Evolutionary conservation across 768 basidiomycete genomes (phyloP).

Genomic region (Hypsizygus marmoreus): DNA sequence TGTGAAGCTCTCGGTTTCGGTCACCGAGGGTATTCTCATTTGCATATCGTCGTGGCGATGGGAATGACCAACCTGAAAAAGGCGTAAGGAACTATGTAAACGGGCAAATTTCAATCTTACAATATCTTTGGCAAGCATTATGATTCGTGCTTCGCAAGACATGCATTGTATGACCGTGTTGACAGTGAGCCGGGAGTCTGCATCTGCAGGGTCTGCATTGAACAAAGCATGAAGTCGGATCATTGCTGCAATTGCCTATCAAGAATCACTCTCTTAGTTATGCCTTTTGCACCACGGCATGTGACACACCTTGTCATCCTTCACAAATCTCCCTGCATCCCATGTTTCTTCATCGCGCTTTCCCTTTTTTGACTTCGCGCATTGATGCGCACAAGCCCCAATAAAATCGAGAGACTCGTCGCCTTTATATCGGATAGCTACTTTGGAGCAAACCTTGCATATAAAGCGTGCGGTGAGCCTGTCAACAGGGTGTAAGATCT

Average conservation of each 20-base stretch:
- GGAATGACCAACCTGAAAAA: slow-evolving; percentile 58
- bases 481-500: slow-evolving; percentile 54
- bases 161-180: slow-evolving; percentile 44
- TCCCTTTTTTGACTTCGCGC: slow-evolving; percentile 36
- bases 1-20: slow-evolving; percentile 19
- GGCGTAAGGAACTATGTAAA: background rate
- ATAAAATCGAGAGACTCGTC: slow-evolving; percentile 56
- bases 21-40: slow-evolving; percentile 32
- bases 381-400: slow-evolving; percentile 62
- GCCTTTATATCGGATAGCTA: slow-evolving; percentile 32
- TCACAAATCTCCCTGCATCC: slow-evolving; percentile 54
- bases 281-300: background rate
- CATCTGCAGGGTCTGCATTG: slow-evolving; percentile 26
- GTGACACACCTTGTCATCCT: slow-evolving; percentile 53
- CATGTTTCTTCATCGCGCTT: slow-evolving; percentile 36
- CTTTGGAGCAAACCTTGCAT: slow-evolving; percentile 52
- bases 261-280: background rate
- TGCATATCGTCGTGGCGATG: slow-evolving; percentile 62
- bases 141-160: slow-evolving; percentile 49
- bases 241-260: slow-evolving; percentile 50
- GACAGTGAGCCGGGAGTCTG: slow-evolving; percentile 27
- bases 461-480: slow-evolving; percentile 60
- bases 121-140: slow-evolving; percentile 48
- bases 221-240: slow-evolving; percentile 35
- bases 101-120: slow-evolving; percentile 32